Evolutionary conservation across 352 stramenopile genomes (phyloP), one percentile per base, ranked within the genome.

Genomic region (Phytophthora pini): DNA sequence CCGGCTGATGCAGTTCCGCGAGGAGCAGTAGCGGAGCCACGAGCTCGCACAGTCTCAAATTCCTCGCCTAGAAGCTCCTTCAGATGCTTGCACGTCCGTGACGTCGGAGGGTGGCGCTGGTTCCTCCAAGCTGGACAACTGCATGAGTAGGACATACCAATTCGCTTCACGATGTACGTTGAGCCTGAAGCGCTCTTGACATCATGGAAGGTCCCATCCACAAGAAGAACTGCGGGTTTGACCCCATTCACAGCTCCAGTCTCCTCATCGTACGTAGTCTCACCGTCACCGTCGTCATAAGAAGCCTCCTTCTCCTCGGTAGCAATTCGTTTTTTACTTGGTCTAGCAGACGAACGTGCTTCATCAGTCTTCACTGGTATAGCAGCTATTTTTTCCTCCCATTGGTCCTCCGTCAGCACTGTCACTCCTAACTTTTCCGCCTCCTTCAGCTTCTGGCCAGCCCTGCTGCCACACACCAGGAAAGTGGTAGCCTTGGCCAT

Each of bases 41-140:
- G 39, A 17, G 65, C 76, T 6, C 77, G 75, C 5, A 50, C 51
- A 26, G 39, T 67, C 38, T 92, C 83, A 48, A 83, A 89, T 9
- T 43, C 70, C 10, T 84, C 77, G 8, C 83, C 83, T 0, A 92
- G 48, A 11, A 85, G 46, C 48, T 80, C 41, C 44, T 84, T 82
- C 29, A 92, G 49, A 54, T 92, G 83, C 52, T 92, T 92, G 52
- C 83, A 92, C 1, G 81, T 89, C 12, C 83, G 70, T 0, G 65
- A 63, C 7, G 66, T 82, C 9, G 77, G 74, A 2, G 76, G 68
- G 20, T 77, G 56, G 44, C 75, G 73, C 46, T 92, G 83, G 63
- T 87, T 88, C 1, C 74, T 70, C 83, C 83, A 92, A n/a, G 81
- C 80, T 8, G 81, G 82, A 44, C 83, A 92, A 34, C 50, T 90